Percentiles rank a stretch among this genome's conserved stretches.
phyloP scores from a whole-genome alignment of 2,329 filamentous ascomycete genomes.

The Ophiocordyceps australis region DNA sequence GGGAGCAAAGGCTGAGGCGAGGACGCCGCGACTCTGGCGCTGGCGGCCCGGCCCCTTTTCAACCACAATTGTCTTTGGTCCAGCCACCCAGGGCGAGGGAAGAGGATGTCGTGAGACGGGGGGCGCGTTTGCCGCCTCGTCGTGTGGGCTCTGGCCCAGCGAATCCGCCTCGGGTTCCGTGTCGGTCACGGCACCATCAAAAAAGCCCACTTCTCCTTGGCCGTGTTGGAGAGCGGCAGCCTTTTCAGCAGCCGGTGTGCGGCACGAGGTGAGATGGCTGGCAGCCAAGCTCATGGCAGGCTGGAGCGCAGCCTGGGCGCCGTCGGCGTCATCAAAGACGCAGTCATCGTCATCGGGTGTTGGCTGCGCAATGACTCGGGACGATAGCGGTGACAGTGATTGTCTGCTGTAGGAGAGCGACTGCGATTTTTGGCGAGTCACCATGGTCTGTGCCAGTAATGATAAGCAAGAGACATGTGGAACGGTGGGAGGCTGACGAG shows the following conservation, averaged over 20 bases:
- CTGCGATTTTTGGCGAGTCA: too few species aligned
- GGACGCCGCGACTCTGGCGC: constrained; percentile 11
- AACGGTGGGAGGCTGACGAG: too few species aligned
- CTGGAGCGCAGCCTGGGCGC: constrained; percentile 40
- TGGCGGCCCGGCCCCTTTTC: constrained; percentile 6
- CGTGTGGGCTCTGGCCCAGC: too few species aligned
- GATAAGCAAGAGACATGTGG: too few species aligned
- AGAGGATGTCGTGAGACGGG: too few species aligned
- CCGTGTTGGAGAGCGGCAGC: constrained; percentile 31
- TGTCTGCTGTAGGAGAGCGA: too few species aligned
- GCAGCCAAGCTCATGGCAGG: constrained; percentile 38
- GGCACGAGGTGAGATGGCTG: constrained; percentile 33
- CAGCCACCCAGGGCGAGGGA: constrained; percentile 13
- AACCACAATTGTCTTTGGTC: constrained; percentile 3
- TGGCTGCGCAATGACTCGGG: too few species aligned
- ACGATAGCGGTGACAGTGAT: too few species aligned
- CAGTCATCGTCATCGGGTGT: constrained; percentile 6
- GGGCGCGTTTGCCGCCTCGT: too few species aligned
- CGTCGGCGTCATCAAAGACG: constrained; percentile 27
- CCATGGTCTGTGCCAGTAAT: too few species aligned
- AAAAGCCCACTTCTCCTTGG: constrained; percentile 7
- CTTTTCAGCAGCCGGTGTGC: constrained; percentile 39
- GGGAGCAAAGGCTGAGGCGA: constrained; percentile 28
- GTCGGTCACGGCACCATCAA: constrained; percentile 5
- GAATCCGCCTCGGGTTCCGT: constrained; percentile 4